Evolutionary conservation across 306 rosid species (phyloP).

Genomic region (Prunus dulcis): DNA sequence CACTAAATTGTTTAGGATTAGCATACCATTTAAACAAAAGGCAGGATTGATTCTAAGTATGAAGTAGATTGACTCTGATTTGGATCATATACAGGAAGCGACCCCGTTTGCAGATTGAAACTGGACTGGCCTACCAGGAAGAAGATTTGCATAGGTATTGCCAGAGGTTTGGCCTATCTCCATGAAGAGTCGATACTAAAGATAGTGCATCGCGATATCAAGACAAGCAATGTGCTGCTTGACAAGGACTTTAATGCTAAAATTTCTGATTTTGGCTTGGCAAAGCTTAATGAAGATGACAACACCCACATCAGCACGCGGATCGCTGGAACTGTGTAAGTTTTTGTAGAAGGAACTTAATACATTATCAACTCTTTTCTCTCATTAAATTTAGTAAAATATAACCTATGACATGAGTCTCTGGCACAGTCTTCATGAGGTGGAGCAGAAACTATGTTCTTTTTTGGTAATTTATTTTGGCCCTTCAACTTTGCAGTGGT

Average conservation of each 20-base stretch:
- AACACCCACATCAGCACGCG: conserved; percentile 87
- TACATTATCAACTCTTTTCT: not conserved
- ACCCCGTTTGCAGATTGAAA: conserved; percentile 42
- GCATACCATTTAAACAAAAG: not conserved
- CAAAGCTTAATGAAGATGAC: conserved; percentile 86
- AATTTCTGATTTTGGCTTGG: conserved; percentile 96
- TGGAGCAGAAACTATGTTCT: not conserved
- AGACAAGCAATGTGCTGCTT: conserved; percentile 91
- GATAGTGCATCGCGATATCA: conserved; percentile 89
- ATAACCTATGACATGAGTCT: too few species aligned
- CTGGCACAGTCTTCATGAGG: too few species aligned
- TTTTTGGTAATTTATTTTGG: not conserved
- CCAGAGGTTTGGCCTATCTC: conserved; percentile 84
- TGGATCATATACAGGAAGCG: conserved; percentile 46
- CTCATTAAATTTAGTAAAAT: not conserved
- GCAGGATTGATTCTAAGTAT: not conserved
- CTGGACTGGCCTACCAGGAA: conserved; percentile 81
- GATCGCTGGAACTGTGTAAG: conserved; percentile 97
- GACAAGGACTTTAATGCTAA: conserved; percentile 84
- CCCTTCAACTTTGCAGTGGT: conserved; percentile 53
- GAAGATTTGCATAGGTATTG: conserved; percentile 86
- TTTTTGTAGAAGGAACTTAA: conserved; percentile 3
- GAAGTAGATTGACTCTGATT: conserved; percentile 11
- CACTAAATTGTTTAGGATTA: conserved; percentile 3
- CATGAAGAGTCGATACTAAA: conserved; percentile 84